Percentiles rank a stretch among this genome's conserved stretches.
Conservation (phyloP, 768 basidiomycete genomes). For the Galerina marginata region DNA sequence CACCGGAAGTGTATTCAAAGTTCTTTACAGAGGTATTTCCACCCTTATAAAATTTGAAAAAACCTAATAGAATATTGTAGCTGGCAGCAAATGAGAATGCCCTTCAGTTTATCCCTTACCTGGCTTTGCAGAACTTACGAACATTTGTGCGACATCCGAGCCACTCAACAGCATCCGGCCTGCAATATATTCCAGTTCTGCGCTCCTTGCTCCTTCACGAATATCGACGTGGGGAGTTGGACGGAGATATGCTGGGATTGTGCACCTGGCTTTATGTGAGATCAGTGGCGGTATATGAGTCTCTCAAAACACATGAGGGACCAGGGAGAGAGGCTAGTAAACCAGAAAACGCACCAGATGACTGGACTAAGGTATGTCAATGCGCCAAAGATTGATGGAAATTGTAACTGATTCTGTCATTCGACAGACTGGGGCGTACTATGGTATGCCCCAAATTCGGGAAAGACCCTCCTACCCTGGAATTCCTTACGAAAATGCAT, state of each 20-base stretch:
- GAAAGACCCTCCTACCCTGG: constrained; percentile 31
- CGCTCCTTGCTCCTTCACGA: background rate
- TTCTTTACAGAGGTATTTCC: constrained; percentile 3
- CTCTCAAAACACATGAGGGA: background rate
- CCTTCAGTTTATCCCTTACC: constrained; percentile 3
- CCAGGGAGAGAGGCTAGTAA: background rate
- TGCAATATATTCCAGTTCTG: background rate
- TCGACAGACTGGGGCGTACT: constrained; percentile 34
- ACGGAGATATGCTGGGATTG: constrained; percentile 1
- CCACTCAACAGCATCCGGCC: background rate
- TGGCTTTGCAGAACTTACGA: background rate
- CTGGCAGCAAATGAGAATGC: constrained; percentile 5
- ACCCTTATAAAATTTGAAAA: background rate
- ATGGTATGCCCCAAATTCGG: constrained; percentile 35
- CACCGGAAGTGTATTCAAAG: background rate
- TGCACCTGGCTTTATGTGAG: constrained; percentile 16
- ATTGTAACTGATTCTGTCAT: background rate
- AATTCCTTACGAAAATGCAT: constrained; percentile 26
- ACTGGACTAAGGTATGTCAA: constrained; percentile 16
- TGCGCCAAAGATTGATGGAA: background rate
- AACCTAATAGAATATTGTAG: background rate
- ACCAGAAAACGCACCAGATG: background rate
- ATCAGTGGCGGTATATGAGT: background rate
- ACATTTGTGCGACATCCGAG: constrained; percentile 1
- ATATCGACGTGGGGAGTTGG: background rate